Evolutionary conservation across 2,329 filamentous ascomycete species (phyloP).

Genomic region (Fusarium dlaminii): DNA sequence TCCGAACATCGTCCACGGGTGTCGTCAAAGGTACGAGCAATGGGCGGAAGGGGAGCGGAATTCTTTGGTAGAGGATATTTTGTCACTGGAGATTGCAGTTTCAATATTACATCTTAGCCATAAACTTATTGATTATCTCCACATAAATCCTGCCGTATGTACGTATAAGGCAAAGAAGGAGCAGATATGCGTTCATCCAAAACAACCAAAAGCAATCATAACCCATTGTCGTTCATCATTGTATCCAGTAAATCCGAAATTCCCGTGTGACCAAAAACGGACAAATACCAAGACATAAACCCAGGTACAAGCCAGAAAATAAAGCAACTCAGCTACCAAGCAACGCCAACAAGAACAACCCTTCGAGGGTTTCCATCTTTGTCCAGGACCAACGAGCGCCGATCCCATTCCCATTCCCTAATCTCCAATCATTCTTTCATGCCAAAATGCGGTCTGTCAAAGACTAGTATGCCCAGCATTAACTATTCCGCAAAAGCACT

Average conservation of each 20-base stretch:
- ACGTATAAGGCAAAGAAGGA: neutral
- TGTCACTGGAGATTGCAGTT: neutral
- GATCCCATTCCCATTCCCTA: constrained; percentile 2
- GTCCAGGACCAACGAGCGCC: constrained; percentile 14
- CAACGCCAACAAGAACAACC: constrained; percentile 24
- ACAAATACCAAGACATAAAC: neutral
- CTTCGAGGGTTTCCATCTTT: neutral
- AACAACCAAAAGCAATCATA: constrained; percentile 5
- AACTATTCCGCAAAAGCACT: neutral
- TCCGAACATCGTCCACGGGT: neutral
- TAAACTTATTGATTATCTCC: neutral
- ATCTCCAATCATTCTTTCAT: neutral
- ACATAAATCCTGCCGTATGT: neutral
- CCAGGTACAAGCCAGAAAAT: neutral
- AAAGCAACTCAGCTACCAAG: neutral
- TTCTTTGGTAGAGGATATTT: neutral
- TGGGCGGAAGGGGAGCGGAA: neutral
- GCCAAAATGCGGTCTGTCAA: neutral
- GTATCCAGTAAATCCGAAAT: neutral
- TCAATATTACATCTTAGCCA: neutral
- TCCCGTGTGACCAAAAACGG: neutral
- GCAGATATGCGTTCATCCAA: neutral
- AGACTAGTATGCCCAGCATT: neutral
- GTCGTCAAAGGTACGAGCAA: neutral
- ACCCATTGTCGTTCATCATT: constrained; percentile 18